phyloP scores from a whole-genome alignment of 371 early-diverging fungal species.

The Mortierella sp. region DNA sequence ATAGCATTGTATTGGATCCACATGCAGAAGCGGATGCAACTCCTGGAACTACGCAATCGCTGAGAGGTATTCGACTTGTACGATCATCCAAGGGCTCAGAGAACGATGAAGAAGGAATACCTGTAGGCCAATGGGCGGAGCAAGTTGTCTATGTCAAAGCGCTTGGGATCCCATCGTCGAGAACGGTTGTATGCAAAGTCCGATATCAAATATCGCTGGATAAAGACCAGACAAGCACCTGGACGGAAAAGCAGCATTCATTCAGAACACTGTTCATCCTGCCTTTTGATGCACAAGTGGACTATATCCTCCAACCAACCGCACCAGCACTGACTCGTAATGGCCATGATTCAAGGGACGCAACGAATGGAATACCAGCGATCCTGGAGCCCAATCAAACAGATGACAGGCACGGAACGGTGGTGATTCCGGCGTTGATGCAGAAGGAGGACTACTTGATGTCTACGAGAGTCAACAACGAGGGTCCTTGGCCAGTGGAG shows the following conservation, averaged over 20 bases:
- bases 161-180: conserved; percentile 38
- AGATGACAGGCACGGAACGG: conserved; percentile 30
- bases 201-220: conserved; percentile 40
- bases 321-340: neutral
- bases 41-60: neutral
- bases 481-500: conserved; percentile 49
- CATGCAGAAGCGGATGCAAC: conserved; percentile 5
- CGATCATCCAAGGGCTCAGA: neutral
- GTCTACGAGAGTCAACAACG: conserved; percentile 46
- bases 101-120: conserved; percentile 5
- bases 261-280: conserved; percentile 41
- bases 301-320: conserved; percentile 31
- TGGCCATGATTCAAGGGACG: neutral
- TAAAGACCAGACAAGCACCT: conserved; percentile 25
- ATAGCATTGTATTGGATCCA: conserved; percentile 39
- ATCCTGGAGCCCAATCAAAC: conserved; percentile 26
- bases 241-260: conserved; percentile 48
- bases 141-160: conserved; percentile 36
- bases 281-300: conserved; percentile 45
- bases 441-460: conserved; percentile 34
- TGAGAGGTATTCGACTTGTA: conserved; percentile 17
- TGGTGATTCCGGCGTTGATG: conserved; percentile 41
- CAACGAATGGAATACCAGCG: conserved; percentile 4
- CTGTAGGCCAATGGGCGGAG: conserved; percentile 48
- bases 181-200: conserved; percentile 43